Conservation (phyloP, 352 stramenopile genomes). For the Pythium biforme region DNA sequence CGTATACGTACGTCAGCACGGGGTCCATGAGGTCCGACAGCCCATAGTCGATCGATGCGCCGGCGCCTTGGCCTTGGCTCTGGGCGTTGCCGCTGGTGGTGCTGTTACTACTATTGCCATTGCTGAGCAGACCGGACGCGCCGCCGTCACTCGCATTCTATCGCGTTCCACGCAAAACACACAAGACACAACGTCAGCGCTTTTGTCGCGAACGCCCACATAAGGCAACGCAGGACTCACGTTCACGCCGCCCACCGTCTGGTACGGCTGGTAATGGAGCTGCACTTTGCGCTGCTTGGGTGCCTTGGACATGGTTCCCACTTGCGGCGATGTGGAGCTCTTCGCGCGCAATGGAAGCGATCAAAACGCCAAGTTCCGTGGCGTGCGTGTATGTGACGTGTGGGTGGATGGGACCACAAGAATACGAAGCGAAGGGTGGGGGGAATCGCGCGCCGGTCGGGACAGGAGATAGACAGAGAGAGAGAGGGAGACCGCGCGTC, state of each 20-base stretch:
- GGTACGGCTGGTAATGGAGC: constrained; percentile 82
- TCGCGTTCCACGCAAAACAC: neutral
- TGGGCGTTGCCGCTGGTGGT: neutral
- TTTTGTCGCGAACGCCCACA: neutral
- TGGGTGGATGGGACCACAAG: neutral
- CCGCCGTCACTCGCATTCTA: constrained; percentile 14
- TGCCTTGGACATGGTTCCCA: constrained; percentile 75
- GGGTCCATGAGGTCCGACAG: constrained; percentile 66
- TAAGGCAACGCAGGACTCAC: neutral
- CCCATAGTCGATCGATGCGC: constrained; percentile 29
- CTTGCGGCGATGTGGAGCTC: neutral
- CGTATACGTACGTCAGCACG: constrained; percentile 54
- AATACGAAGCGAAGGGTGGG: neutral
- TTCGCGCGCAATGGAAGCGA: neutral
- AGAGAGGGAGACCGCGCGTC: neutral
- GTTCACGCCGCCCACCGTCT: constrained; percentile 25
- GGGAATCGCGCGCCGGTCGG: too few species aligned
- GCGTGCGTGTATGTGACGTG: constrained; percentile 1
- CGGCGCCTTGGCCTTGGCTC: constrained; percentile 1
- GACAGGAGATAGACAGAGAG: neutral
- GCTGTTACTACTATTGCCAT: neutral
- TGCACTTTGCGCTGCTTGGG: constrained; percentile 72
- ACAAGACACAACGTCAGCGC: too few species aligned
- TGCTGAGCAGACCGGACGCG: neutral
- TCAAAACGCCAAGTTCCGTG: neutral